phyloP scores from a whole-genome alignment of 1,284 basidiomycete species.

The Xerocomus tenax region DNA sequence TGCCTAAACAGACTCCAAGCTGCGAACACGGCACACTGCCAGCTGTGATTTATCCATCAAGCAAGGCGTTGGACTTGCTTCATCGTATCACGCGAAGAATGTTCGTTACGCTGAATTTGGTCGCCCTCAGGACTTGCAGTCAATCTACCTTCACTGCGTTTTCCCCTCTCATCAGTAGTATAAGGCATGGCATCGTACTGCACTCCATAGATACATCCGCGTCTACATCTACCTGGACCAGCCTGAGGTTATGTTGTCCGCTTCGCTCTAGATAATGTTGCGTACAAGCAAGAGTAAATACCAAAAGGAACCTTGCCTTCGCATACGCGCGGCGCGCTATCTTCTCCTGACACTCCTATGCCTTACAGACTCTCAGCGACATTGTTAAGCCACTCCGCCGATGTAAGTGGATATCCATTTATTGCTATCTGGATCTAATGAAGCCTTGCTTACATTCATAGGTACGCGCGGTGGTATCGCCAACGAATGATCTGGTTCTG shows the following conservation, averaged over 20 bases:
- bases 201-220: too few species aligned
- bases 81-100: too few species aligned
- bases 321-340: not conserved
- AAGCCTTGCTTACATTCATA: conserved; percentile 30
- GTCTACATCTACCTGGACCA: too few species aligned
- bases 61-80: too few species aligned
- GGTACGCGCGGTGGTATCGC: conserved; percentile 70
- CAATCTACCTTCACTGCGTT: too few species aligned
- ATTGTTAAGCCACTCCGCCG: conserved; percentile 60
- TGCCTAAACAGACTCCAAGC: not conserved
- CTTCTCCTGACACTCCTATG: conserved; percentile 36
- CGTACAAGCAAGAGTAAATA: conserved; percentile 4
- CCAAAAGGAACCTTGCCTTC: not conserved
- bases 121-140: too few species aligned
- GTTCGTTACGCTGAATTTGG: too few species aligned
- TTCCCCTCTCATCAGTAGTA: too few species aligned
- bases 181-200: too few species aligned
- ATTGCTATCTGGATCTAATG: not conserved
- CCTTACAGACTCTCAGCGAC: conserved; percentile 80
- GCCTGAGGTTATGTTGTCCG: too few species aligned
- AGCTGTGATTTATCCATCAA: not conserved
- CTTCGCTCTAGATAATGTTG: too few species aligned
- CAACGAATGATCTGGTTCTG: conserved; percentile 64
- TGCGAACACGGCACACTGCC: not conserved
- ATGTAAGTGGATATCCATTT: conserved; percentile 45